phyloP scores from a whole-genome alignment of 2,329 filamentous ascomycete species.

The Pyricularia grisea region DNA sequence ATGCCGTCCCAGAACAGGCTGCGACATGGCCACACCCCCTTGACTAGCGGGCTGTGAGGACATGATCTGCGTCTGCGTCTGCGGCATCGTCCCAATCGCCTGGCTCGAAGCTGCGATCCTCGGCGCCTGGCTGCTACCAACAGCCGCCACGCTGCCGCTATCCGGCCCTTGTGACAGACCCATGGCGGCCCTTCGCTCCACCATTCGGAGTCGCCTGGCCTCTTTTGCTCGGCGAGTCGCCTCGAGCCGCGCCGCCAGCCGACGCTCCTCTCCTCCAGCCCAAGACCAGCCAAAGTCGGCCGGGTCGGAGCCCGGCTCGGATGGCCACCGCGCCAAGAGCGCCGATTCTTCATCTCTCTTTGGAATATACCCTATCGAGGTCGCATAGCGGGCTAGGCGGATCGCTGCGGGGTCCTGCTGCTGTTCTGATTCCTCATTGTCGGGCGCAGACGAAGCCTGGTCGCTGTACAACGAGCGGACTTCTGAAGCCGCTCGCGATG shows the following conservation, averaged over 20 bases:
- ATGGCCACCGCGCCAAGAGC: conserved; percentile 3
- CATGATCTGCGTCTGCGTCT: conserved; percentile 2
- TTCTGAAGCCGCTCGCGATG: conserved; percentile 2
- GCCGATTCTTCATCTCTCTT: background rate
- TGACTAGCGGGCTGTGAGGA: background rate
- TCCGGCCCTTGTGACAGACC: background rate
- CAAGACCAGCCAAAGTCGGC: conserved; percentile 3
- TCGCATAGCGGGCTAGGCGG: conserved; percentile 1
- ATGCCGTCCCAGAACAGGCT: background rate
- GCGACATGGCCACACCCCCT: background rate
- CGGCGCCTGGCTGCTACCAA: conserved; percentile 1
- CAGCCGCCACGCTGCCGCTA: background rate
- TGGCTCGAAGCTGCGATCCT: background rate
- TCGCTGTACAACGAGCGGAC: background rate
- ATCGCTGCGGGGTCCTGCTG: conserved; percentile 1
- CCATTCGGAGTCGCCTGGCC: background rate
- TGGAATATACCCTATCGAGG: conserved; percentile 2
- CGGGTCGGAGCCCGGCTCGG: background rate
- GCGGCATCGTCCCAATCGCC: background rate
- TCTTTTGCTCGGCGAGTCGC: background rate
- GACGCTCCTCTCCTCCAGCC: background rate
- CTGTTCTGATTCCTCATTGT: background rate
- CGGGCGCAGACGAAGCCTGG: background rate
- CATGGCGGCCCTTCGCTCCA: background rate
- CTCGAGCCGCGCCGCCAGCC: background rate